Evolutionary conservation across 2,329 filamentous ascomycete genomes (phyloP).

Genomic region (Botryosphaeria agaves): DNA sequence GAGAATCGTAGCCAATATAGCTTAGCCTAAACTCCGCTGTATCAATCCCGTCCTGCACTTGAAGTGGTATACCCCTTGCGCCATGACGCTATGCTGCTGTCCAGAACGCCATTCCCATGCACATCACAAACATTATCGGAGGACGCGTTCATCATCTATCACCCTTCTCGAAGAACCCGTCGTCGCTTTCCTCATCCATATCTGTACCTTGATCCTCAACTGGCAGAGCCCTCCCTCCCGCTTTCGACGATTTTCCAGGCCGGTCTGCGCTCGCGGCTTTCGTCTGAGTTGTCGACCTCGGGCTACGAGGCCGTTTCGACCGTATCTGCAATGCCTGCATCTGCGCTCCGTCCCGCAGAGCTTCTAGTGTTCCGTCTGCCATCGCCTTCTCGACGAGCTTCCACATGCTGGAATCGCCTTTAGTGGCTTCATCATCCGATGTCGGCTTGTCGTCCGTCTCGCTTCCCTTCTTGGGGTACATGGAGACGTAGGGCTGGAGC

Average conservation of each 20-base stretch:
- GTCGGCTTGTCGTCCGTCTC: slow-evolving; percentile 9
- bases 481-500: slow-evolving; percentile 48
- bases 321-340: neutral
- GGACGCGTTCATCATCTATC: too few species aligned
- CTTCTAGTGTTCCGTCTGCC: slow-evolving; percentile 26
- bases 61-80: too few species aligned
- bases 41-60: too few species aligned
- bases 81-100: too few species aligned
- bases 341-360: slow-evolving; percentile 2
- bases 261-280: slow-evolving; percentile 3
- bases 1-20: too few species aligned
- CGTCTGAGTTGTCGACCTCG: slow-evolving; percentile 3
- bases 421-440: slow-evolving; percentile 18
- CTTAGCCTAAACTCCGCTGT: too few species aligned
- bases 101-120: too few species aligned
- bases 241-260: slow-evolving; percentile 5
- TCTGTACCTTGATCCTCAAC: slow-evolving; percentile 3
- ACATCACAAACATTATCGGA: too few species aligned
- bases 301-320: slow-evolving; percentile 1
- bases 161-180: slow-evolving; percentile 16
- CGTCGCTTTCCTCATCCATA: slow-evolving; percentile 16
- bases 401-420: slow-evolving; percentile 47
- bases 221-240: neutral
- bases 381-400: slow-evolving; percentile 46
- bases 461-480: slow-evolving; percentile 23